These are phyloP conservation scores for Helotiales sp. DNA, from an alignment of 2,329 filamentous ascomycete genomes.

Conservation along the genomic window DNA sequence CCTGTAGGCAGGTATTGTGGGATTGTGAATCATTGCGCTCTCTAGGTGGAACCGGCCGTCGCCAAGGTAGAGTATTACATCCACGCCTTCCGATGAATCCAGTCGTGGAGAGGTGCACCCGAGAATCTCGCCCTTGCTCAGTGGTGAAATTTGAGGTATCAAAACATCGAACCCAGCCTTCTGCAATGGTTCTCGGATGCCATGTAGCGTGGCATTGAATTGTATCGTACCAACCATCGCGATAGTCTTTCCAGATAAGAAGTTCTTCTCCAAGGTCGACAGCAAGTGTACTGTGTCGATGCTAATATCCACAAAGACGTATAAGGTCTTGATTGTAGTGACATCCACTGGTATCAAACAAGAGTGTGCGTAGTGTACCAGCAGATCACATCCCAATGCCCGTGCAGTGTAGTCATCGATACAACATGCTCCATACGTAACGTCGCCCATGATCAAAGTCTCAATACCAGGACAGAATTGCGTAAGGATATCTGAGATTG, in stretches of 20 bases:
- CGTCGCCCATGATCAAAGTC: slow-evolving; percentile 98
- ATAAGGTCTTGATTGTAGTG: slow-evolving; percentile 94
- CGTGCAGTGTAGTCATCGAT: slow-evolving; percentile 98
- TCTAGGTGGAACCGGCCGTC: slow-evolving; percentile 96
- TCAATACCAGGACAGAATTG: slow-evolving; percentile 91
- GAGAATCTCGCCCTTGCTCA: slow-evolving; percentile 93
- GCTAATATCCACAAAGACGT: slow-evolving; percentile 97
- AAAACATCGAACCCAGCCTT: slow-evolving; percentile 81
- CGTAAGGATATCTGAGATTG: slow-evolving; percentile 92
- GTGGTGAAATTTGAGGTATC: slow-evolving; percentile 87
- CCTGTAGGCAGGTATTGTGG: slow-evolving; percentile 82
- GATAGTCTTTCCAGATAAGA: slow-evolving; percentile 79
- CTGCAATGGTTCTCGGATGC: slow-evolving; percentile 74
- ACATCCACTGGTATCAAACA: slow-evolving; percentile 96
- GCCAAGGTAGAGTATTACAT: slow-evolving; percentile 84
- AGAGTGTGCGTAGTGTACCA: slow-evolving; percentile 96
- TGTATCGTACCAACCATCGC: slow-evolving; percentile 97
- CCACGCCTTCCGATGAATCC: slow-evolving; percentile 57
- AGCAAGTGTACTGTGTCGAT: slow-evolving; percentile 90
- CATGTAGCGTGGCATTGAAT: slow-evolving; percentile 96
- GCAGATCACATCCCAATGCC: slow-evolving; percentile 87
- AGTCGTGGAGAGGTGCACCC: slow-evolving; percentile 91
- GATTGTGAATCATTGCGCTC: slow-evolving; percentile 99
- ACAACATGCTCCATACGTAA: slow-evolving; percentile 97
- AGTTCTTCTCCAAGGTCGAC: slow-evolving; percentile 85